Conservation (phyloP, 2,329 filamentous ascomycete genomes). For the Verticillium tricorpus region DNA sequence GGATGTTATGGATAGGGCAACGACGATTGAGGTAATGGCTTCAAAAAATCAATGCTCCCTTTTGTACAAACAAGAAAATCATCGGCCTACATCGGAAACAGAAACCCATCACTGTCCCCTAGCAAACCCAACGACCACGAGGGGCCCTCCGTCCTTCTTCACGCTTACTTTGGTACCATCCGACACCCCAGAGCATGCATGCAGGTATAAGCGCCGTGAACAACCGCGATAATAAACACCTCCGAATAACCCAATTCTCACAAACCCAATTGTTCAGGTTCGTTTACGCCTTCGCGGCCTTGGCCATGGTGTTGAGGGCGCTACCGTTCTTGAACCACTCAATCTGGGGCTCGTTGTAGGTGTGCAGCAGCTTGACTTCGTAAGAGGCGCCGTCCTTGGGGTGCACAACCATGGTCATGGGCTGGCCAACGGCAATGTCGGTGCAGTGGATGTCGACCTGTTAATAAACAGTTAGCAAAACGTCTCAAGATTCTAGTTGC, state of each 20-base stretch:
- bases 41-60: constrained; percentile 18
- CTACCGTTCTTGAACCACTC: constrained; percentile 99
- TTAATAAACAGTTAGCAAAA: not conserved
- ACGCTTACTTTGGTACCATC: not conserved
- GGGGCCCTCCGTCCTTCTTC: constrained; percentile 1
- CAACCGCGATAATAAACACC: not conserved
- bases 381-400: constrained; percentile 76
- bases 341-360: constrained; percentile 96
- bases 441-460: constrained; percentile 81
- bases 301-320: constrained; percentile 98
- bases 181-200: not conserved
- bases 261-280: constrained; percentile 15
- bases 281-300: constrained; percentile 36
- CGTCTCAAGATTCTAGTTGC: not conserved
- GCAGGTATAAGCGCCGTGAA: constrained; percentile 2
- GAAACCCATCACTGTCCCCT: constrained; percentile 13
- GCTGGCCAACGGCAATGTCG: constrained; percentile 86
- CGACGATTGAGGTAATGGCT: not conserved
- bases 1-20: not conserved
- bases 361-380: constrained; percentile 83
- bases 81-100: constrained; percentile 17
- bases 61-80: constrained; percentile 29
- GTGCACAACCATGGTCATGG: constrained; percentile 86
- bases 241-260: not conserved
- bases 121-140: constrained; percentile 1